Conservation (phyloP, 1,139 yeast genomes). For the Schwanniomyces etchellsii region DNA sequence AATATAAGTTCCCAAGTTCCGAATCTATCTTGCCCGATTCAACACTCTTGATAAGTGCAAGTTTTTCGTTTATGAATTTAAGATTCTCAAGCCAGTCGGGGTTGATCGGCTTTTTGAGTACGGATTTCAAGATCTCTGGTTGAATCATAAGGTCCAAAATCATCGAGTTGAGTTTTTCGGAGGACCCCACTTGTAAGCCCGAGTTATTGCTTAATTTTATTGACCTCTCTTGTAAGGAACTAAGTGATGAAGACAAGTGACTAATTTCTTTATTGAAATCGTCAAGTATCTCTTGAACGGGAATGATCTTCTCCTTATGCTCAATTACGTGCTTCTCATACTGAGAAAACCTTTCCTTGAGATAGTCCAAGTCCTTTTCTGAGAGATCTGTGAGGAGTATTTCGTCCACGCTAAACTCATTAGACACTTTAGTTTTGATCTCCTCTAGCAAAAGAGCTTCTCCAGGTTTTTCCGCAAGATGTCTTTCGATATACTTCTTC, state of each 20-base stretch:
- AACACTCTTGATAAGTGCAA: slow-evolving; percentile 35
- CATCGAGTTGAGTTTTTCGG: slow-evolving; percentile 60
- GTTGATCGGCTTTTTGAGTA: slow-evolving; percentile 43
- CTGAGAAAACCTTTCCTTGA: slow-evolving; percentile 21
- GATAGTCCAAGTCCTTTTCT: slow-evolving; percentile 8
- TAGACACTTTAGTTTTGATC: slow-evolving; percentile 12
- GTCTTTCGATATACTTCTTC: slow-evolving; percentile 3
- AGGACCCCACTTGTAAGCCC: slow-evolving; percentile 47
- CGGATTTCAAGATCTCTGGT: slow-evolving; percentile 53
- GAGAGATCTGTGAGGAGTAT: slow-evolving; percentile 6
- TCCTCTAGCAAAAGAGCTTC: slow-evolving; percentile 10
- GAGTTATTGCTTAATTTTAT: slow-evolving; percentile 29
- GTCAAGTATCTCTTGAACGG: slow-evolving; percentile 35
- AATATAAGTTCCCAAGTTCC: slow-evolving; percentile 12
- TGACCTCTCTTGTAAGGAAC: slow-evolving; percentile 51
- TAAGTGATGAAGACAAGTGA: slow-evolving; percentile 55
- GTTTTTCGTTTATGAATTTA: slow-evolving; percentile 51
- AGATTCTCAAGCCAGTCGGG: slow-evolving; percentile 56
- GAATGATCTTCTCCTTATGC: slow-evolving; percentile 31
- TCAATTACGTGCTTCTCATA: slow-evolving; percentile 31
- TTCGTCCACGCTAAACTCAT: slow-evolving; percentile 2
- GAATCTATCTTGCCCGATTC: slow-evolving; percentile 15
- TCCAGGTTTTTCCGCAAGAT: slow-evolving; percentile 1
- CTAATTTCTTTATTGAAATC: slow-evolving; percentile 55
- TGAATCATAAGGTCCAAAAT: slow-evolving; percentile 72